Conservation (phyloP, 2,329 filamentous ascomycete species). For the Alternaria sp. region DNA sequence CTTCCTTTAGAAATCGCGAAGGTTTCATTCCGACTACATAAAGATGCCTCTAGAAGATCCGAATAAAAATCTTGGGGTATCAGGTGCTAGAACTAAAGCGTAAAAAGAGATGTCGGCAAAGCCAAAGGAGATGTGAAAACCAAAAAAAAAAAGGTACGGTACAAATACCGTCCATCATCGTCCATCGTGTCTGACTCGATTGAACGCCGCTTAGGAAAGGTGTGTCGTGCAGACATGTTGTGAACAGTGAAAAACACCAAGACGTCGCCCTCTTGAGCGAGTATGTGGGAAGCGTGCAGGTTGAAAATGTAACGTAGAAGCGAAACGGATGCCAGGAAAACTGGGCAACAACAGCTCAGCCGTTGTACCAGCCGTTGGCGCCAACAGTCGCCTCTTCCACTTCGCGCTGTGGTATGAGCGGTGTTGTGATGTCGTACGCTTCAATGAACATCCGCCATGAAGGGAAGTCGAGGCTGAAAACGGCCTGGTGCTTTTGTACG, state of each 20-base stretch:
- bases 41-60: not conserved
- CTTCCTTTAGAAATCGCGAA: not conserved
- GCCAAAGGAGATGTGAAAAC: not conserved
- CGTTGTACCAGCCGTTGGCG: constrained; percentile 35
- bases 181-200: not conserved
- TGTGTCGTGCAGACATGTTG: not conserved
- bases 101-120: not conserved
- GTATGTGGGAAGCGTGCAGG: not conserved
- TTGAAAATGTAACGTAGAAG: not conserved
- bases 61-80: constrained; percentile 8
- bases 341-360: not conserved
- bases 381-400: constrained; percentile 33
- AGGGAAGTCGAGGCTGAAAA: constrained; percentile 85
- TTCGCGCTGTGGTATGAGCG: constrained; percentile 83
- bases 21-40: not conserved
- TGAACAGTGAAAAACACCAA: not conserved
- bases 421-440: constrained; percentile 75
- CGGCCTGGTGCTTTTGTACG: constrained; percentile 73
- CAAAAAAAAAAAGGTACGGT: not conserved
- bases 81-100: constrained; percentile 1
- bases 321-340: too few species aligned
- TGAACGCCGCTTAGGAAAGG: not conserved
- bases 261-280: not conserved
- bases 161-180: not conserved
- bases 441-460: constrained; percentile 81